Conservation (phyloP, 139 green algal species). For the Mychonastes homosphaera region DNA sequence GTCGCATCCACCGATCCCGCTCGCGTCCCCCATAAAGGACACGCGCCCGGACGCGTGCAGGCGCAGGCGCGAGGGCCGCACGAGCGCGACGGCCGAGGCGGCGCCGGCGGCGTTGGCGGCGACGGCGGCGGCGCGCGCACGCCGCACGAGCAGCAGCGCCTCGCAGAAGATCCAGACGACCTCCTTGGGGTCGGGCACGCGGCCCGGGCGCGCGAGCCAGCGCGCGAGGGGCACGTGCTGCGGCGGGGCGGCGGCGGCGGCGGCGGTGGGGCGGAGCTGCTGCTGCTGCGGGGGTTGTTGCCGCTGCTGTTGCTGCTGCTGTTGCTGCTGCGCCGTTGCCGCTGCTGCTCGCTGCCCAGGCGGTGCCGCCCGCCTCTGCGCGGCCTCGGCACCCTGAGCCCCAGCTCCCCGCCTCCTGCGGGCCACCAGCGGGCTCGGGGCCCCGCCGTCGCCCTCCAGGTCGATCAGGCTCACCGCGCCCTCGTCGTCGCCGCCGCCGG, state of each 20-base stretch:
- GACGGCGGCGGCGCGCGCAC: neutral
- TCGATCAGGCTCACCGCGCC: too few species aligned
- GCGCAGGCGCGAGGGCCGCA: slow-evolving; percentile 21
- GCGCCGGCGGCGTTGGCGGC: neutral
- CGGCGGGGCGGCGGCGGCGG: neutral
- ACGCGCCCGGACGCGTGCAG: slow-evolving; percentile 26
- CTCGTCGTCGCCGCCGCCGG: too few species aligned
- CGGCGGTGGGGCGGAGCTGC: neutral
- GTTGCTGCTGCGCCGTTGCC: neutral
- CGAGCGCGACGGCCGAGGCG: neutral
- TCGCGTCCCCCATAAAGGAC: too few species aligned
- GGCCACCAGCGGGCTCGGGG: too few species aligned
- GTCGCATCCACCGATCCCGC: too few species aligned
- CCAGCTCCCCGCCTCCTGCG: too few species aligned
- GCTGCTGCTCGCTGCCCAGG: slow-evolving; percentile 4
- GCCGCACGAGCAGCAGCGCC: slow-evolving; percentile 40
- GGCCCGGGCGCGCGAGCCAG: slow-evolving; percentile 27
- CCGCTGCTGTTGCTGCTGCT: neutral
- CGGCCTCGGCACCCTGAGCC: too few species aligned
- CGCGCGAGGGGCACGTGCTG: slow-evolving; percentile 21
- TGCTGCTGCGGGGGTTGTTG: neutral
- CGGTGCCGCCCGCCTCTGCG: slow-evolving; percentile 8
- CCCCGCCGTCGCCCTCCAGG: too few species aligned
- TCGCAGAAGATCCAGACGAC: slow-evolving; percentile 49
- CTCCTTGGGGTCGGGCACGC: slow-evolving; percentile 27